Base-by-base conservation (phyloP, 768 basidiomycete genomes). In the Hirschioporus abietinus region DNA sequence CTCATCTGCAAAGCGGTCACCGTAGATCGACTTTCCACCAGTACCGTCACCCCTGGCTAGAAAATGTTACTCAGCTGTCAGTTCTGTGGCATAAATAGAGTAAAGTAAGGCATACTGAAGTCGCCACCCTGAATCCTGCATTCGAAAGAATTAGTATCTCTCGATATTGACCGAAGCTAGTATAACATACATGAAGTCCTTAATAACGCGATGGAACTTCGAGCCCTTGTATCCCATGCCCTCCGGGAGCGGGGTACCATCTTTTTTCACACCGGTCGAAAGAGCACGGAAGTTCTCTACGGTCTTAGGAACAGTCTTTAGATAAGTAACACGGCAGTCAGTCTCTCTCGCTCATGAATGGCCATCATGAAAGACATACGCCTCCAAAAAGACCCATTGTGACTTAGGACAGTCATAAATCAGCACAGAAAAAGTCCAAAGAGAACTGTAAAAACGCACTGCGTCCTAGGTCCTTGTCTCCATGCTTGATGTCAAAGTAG, bases 281-380 rank as follows among this genome's bases (percentile, higher is more conserved):
- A 99, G 84, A 62, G 95, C 93, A 66, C 95, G 90, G 88, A 99
- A 99, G 86, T 99, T 99, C 84, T 95, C 96, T 26, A 83, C 95
- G 35, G 96, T 98, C 80, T 96, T 96, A 65, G 96, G 96, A 60
- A 97, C 95, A 61, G 94, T 94, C 91, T 95, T 66, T 30, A 57
- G 52, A 60, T 12, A 35, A 25, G 26, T 35, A 52, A 1, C 20
- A 52, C 4, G 42, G 23, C 60, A 61, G 23, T 25, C 60, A 61
- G 25, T 8, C 3, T 18, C 60, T 17, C 15, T 18, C 1, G 25
- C 20, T 61, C 60, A 12, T 61, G 23, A 12, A n/a, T 61, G 65
- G 20, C 57, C 20, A 65, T 52, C 35, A 65, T 24, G 35, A 7
- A 23, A 18, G 20, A 72, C 68, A 69, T 79, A 92, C 93, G 70